Base-by-base conservation (phyloP, 2,329 filamentous ascomycete species). In the Neospermospora avenae region DNA sequence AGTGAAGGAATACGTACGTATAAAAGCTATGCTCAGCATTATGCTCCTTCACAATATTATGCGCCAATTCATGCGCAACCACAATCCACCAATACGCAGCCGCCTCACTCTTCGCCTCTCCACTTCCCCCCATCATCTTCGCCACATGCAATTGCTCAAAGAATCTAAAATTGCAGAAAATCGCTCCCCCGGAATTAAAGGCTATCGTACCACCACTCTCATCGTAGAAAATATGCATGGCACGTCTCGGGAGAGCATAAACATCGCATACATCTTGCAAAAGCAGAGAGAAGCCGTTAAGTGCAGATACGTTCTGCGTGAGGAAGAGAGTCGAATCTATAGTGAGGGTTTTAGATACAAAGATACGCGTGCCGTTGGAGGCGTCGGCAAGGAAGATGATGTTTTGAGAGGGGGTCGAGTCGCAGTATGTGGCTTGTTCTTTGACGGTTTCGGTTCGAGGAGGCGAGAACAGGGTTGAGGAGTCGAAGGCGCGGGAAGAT, bases 131-230 rank as follows among this genome's bases (percentile, higher is more conserved):
- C 62, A 67, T 71, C 51, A 85, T 73, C 63, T 78, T 74, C 14
- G 76, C 70, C 46, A 84, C 79, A 70, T 98, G 93, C 34, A 97
- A 76, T 70, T 93, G 86, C 62, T 88, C 76, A 73, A 93, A 98
- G 78, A 91, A 96, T 18, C 90, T 82, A 65, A 96, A 82, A 71
- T 99, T 99, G 80, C 92, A 97, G 77, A 98, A 99, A 31, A 99
- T 84, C 69, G 88, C 91, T 39, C 93, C 93, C 41, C 82, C 84
- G 8, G 84, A 83, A 73, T 99, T 99, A 80, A 99, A 99, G 0
- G 93, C 95, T 64, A 99, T 96, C 0, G 91, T 93, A 58, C 84
- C 84, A 4, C 91, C 90, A 3, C 78, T 75, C 42, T 88, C 84
- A 68, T 97, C 93, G 69, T 92, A 91, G 77, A 93, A 98, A 54